Conservation (phyloP, 768 basidiomycete genomes). For the Dictyophora rubrovolvata region DNA sequence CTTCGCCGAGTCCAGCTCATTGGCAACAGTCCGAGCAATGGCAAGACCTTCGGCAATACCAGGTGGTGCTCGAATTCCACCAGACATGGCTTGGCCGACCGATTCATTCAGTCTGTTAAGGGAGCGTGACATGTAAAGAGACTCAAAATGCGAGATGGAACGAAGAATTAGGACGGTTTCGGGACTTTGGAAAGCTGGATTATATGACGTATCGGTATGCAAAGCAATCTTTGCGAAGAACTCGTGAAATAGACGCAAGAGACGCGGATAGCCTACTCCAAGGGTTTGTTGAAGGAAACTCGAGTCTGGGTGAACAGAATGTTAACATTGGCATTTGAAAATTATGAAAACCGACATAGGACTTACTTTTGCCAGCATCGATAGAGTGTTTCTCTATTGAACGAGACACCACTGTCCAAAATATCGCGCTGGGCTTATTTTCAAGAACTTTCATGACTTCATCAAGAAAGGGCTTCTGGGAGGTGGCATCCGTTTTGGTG, state of each 20-base stretch:
- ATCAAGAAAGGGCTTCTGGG: conserved; percentile 75
- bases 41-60: conserved; percentile 67
- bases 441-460: conserved; percentile 94
- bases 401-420: conserved; percentile 78
- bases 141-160: conserved; percentile 74
- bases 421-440: conserved; percentile 81
- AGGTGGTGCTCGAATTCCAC: conserved; percentile 60
- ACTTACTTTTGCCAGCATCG: conserved; percentile 68
- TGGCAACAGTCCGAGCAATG: conserved; percentile 67
- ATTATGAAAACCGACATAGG: neutral
- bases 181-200: conserved; percentile 77
- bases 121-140: conserved; percentile 79
- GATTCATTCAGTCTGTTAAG: conserved; percentile 76
- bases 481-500: conserved; percentile 74
- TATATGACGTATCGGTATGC: conserved; percentile 91
- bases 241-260: conserved; percentile 88
- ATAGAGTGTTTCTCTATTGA: conserved; percentile 75
- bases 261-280: conserved; percentile 73
- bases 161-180: conserved; percentile 87
- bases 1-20: conserved; percentile 86
- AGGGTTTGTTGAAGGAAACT: conserved; percentile 87
- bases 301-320: conserved; percentile 42
- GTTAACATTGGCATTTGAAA: neutral
- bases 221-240: conserved; percentile 94
- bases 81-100: conserved; percentile 66